Evolutionary conservation across 805 yeast species (phyloP), one percentile per base, ranked within the genome.

Genomic region (Hanseniaspora thailandica): DNA sequence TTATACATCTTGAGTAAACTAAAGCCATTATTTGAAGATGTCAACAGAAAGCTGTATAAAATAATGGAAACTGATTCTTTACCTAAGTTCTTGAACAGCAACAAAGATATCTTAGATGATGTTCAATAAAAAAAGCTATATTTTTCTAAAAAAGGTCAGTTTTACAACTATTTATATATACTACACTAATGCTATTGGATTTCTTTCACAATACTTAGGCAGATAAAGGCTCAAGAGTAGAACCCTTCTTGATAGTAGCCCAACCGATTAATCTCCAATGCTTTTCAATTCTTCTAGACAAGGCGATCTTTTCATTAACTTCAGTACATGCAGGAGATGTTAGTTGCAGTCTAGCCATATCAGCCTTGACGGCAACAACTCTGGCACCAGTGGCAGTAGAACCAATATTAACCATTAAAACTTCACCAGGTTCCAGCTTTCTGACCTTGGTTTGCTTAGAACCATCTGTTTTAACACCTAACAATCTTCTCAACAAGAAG

Each of bases 241-340:
- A 83, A 72, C 96, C 96, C 72, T 86, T 87, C 73, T 85, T 85
- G 69, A 89, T 90, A 49, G 96, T 88, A 62, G 98, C 99, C 99
- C 99, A 93, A 64, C 99, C 99, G 73, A 93, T 93, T 69, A 93
- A 78, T 78, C 99, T 93, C 96, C 97, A 93, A 71, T 93, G 99
- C 80, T 90, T 90, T 69, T 93, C 99, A 63, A 93, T 93, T 80
- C 98, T 89, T 78, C 99, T 86, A 44, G 97, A 88, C 66, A 93
- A 76, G 38, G 99, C 99, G 70, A 93, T 90, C 83, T 93, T 90
- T 75, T 93, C 99, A 61, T 94, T 86, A 49, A 90, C 78, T 75
- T 90, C 97, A 36, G 99, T 90, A 81, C 99, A 93, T 47, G 97
- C 98, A 54, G 99, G 98, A 46, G 96, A 82, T 46, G 97, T 90